A percentile compares a stretch with the other conserved stretches of the same genome.
These are phyloP conservation scores for Fraxinus excelsior DNA, from an alignment of 257 asterid species.

Conservation along the genomic window DNA sequence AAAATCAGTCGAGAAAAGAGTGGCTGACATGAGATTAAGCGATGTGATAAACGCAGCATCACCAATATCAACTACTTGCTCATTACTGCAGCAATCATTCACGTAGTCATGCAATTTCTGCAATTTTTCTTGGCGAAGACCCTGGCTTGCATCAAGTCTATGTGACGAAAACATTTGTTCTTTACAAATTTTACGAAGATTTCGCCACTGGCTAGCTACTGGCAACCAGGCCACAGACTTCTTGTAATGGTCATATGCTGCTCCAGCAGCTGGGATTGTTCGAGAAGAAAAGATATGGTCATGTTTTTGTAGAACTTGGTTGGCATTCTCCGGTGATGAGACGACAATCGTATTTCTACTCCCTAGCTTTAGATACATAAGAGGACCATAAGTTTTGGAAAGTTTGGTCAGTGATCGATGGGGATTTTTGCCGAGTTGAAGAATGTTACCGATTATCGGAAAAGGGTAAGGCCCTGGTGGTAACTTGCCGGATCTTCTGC, in stretches of 20 bases:
- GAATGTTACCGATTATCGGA: slow-evolving; percentile 20
- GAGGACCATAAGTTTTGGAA: slow-evolving; percentile 16
- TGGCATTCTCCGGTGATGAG: slow-evolving; percentile 2
- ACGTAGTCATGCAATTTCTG: not conserved
- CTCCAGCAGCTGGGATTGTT: too few relatives aligned
- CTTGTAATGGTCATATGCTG: too few relatives aligned
- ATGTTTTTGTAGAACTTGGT: slow-evolving; percentile 12
- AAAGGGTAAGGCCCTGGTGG: slow-evolving; percentile 25
- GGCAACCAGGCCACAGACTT: too few relatives aligned
- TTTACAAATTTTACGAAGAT: too few relatives aligned
- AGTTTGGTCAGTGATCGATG: slow-evolving; percentile 9
- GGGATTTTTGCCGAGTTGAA: not conserved
- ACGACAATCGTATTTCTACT: slow-evolving; percentile 2
- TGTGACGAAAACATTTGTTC: too few relatives aligned
- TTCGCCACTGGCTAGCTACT: not conserved
- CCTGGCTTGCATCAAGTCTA: slow-evolving; percentile 15
- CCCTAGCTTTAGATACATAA: slow-evolving; percentile 10
- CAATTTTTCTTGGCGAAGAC: slow-evolving; percentile 4
- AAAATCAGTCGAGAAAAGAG: not conserved
- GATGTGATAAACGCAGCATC: too few relatives aligned
- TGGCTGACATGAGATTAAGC: not conserved
- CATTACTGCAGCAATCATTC: too few relatives aligned
- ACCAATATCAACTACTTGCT: too few relatives aligned
- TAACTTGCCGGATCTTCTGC: not conserved
- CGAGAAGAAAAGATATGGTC: not conserved